Base-by-base conservation (phyloP, 495 filamentous ascomycete genomes). In the Penicillium chermesinum region DNA sequence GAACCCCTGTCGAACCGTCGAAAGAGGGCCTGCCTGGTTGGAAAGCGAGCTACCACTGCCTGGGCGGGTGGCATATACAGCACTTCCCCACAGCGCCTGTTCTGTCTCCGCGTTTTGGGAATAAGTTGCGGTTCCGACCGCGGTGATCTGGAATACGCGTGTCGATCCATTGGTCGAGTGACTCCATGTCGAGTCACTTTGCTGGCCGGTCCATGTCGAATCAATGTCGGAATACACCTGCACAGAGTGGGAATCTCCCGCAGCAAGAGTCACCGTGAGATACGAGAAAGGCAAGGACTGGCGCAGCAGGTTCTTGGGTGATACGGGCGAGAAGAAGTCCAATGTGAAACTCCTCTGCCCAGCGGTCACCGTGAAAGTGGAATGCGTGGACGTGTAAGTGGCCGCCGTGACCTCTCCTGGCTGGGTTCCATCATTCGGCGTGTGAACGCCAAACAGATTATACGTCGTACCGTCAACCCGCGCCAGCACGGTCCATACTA, bases 201-300 rank as follows among this genome's bases (percentile, higher is more conserved):
- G 44, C 44, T 73, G 63, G 7, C 70, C 71, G 3, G 63, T 69
- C 71, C 71, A 76, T 30, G 61, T 61, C 17, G 65, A 51, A 44
- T 75, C 71, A 40, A 76, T 72, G 32, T 68, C 71, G 2, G 59
- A 58, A 44, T 70, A 71, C 4, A 76, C 53, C 49, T 76, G 72
- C 7, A 76, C 57, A 4, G 54, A 54, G 25, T 41, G 49, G 10
- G 48, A 50, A 20, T 46, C 58, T 15, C 55, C 50, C 9, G 47
- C 57, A 8, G 54, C 47, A 15, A 82, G 82, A 46, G 80, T 68
- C 18, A 89, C 76, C 9, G 80, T 84, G n/a, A 94, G 49, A 61
- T 91, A 93, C 42, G 80, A 77, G 30, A 85, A 88, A 10, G 88
- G 88, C 21, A 91, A 74, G 14, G 85, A 81, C 65, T 93, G 89